phyloP scores from a whole-genome alignment of 2,329 filamentous ascomycete genomes.

The Trichoderma atroviride region DNA sequence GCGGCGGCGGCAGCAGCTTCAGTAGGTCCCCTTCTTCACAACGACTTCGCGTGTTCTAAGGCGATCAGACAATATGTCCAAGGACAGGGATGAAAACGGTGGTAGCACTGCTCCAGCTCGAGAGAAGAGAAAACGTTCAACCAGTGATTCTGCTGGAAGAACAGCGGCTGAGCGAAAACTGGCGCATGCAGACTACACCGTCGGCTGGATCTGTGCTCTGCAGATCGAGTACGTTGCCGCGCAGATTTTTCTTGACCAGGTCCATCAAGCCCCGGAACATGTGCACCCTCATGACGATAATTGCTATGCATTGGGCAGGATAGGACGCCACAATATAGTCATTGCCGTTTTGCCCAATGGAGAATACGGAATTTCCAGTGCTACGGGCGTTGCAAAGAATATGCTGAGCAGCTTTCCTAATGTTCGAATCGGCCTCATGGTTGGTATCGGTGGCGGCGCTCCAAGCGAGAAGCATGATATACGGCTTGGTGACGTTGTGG shows the following conservation, averaged over 20 bases:
- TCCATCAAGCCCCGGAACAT: conserved; percentile 32
- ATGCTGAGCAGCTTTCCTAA: conserved; percentile 28
- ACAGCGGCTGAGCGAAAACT: not conserved
- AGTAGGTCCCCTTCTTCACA: conserved; percentile 37
- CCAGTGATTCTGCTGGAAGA: not conserved
- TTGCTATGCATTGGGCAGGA: conserved; percentile 29
- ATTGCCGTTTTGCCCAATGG: conserved; percentile 30
- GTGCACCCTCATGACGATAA: conserved; percentile 29
- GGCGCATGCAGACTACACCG: conserved; percentile 36
- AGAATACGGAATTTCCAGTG: conserved; percentile 29
- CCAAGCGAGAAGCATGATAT: conserved; percentile 42
- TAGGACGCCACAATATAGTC: conserved; percentile 31
- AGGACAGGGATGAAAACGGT: not conserved
- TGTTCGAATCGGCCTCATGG: conserved; percentile 34
- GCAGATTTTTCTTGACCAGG: conserved; percentile 31
- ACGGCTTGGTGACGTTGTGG: conserved; percentile 36
- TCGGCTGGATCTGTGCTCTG: conserved; percentile 51
- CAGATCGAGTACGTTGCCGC: conserved; percentile 42
- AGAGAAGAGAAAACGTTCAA: not conserved
- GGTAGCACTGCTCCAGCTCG: not conserved
- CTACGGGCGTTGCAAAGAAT: conserved; percentile 34
- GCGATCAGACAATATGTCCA: not conserved
- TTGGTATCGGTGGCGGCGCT: conserved; percentile 37
- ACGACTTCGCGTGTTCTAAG: conserved; percentile 31
- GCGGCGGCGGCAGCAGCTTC: conserved; percentile 21